These are phyloP conservation scores for Penicillium crystallinum DNA, from an alignment of 495 filamentous ascomycete genomes.

Conservation along the genomic window DNA sequence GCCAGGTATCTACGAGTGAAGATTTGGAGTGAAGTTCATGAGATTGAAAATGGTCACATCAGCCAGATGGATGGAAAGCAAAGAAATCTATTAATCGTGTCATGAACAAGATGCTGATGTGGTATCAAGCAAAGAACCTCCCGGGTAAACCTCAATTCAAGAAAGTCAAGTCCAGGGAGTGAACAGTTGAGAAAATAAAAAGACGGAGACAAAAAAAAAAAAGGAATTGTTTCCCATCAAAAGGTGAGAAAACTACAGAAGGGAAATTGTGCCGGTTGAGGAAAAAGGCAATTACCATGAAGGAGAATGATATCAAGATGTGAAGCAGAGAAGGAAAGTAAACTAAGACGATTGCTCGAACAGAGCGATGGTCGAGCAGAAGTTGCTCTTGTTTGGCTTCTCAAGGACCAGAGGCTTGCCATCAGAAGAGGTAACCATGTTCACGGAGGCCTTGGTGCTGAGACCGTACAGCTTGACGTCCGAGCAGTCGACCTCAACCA, in stretches of 20 bases:
- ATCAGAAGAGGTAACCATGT: conserved; percentile 66
- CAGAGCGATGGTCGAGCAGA: conserved; percentile 68
- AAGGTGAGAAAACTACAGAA: not conserved
- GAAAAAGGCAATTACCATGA: not conserved
- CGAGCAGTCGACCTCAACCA: conserved; percentile 75
- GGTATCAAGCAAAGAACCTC: too few species aligned
- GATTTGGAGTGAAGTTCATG: too few species aligned
- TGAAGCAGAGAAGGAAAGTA: not conserved
- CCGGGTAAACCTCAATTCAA: too few species aligned
- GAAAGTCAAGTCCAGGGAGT: too few species aligned
- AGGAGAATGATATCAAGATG: not conserved
- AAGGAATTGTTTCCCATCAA: not conserved
- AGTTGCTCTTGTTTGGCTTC: conserved; percentile 63
- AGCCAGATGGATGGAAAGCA: too few species aligned
- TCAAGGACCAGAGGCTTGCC: conserved; percentile 52
- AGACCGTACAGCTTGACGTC: conserved; percentile 71
- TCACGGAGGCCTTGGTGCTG: conserved; percentile 80
- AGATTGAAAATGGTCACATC: too few species aligned
- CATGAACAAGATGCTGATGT: too few species aligned
- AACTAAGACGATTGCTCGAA: conserved; percentile 41
- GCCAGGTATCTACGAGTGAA: too few species aligned
- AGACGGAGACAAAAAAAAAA: not conserved
- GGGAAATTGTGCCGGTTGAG: not conserved
- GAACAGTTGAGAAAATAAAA: not conserved
- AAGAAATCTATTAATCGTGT: too few species aligned